A percentile compares a stretch with the other conserved stretches of the same genome.
These are phyloP conservation scores for Suhomyces kilbournensis DNA, from an alignment of 805 yeast species.

Conservation along the genomic window DNA sequence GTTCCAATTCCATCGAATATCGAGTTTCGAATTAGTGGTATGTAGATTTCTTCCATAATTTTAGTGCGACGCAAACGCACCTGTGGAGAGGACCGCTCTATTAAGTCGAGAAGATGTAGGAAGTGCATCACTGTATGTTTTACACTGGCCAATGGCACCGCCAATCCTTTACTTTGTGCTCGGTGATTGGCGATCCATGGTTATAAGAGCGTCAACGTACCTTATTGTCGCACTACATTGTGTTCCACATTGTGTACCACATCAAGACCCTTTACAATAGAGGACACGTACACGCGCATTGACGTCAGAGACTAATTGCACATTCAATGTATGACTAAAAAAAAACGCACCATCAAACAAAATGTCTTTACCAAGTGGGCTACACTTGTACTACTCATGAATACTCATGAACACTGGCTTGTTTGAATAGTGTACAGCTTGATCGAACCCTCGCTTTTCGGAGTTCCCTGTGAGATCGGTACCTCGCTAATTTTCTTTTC, in stretches of 20 bases:
- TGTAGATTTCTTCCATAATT: no score
- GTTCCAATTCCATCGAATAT: no score
- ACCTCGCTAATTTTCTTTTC: background rate
- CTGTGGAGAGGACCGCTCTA: no score
- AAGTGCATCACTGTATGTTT: background rate
- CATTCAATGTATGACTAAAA: background rate
- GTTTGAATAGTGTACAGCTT: no score
- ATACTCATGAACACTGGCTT: no score
- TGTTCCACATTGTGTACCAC: background rate
- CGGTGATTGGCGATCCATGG: background rate
- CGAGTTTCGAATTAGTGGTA: no score
- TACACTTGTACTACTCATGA: no score
- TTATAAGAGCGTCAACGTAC: background rate
- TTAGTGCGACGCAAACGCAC: no score
- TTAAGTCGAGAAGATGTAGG: no score
- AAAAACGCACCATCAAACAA: no score
- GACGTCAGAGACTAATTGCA: background rate
- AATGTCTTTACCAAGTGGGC: no score
- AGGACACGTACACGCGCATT: background rate
- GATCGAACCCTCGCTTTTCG: background rate
- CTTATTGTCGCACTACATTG: background rate
- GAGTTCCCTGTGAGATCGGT: background rate
- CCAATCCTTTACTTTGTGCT: background rate
- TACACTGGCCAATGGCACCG: background rate
- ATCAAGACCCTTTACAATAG: background rate